Conservation (phyloP, 306 rosid genomes). For the Nissolia schottii region DNA sequence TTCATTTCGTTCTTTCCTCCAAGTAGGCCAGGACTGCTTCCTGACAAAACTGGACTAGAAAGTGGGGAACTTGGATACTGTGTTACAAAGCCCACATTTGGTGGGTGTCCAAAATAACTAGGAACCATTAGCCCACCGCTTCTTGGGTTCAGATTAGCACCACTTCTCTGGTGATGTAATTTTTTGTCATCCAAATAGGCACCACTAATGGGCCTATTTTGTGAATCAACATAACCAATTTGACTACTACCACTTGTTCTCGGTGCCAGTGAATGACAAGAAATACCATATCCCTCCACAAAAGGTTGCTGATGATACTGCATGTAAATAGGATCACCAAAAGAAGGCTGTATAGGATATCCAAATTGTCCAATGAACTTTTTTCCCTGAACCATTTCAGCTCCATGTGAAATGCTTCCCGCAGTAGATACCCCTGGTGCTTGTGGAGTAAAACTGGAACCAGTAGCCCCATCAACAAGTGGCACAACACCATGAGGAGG, state of each 20-base stretch:
- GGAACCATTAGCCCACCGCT: conserved; percentile 45
- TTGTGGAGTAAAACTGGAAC: conserved; percentile 34
- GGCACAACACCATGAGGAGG: conserved; percentile 44
- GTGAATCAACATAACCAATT: conserved; percentile 31
- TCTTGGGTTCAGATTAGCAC: conserved; percentile 34
- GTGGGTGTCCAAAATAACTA: conserved; percentile 40
- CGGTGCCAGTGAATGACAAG: conserved; percentile 36
- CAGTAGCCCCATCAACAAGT: conserved; percentile 40
- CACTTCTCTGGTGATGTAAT: conserved; percentile 31
- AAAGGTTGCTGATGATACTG: conserved; percentile 44
- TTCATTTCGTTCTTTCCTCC: conserved; percentile 41
- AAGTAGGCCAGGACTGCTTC: conserved; percentile 32
- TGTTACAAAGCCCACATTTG: conserved; percentile 42
- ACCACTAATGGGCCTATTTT: conserved; percentile 19
- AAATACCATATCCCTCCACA: conserved; percentile 38
- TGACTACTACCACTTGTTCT: conserved; percentile 32
- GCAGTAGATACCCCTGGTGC: conserved; percentile 39
- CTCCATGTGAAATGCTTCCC: conserved; percentile 35
- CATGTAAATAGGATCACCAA: conserved; percentile 44
- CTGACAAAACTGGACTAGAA: conserved; percentile 36
- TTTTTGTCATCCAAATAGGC: conserved; percentile 38
- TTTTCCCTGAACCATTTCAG: conserved; percentile 39
- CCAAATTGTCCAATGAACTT: conserved; percentile 43
- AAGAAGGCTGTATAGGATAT: conserved; percentile 35
- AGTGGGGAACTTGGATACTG: conserved; percentile 41